Evolutionary conservation across 768 basidiomycete species (phyloP).

Genomic region (Suillus spraguei): DNA sequence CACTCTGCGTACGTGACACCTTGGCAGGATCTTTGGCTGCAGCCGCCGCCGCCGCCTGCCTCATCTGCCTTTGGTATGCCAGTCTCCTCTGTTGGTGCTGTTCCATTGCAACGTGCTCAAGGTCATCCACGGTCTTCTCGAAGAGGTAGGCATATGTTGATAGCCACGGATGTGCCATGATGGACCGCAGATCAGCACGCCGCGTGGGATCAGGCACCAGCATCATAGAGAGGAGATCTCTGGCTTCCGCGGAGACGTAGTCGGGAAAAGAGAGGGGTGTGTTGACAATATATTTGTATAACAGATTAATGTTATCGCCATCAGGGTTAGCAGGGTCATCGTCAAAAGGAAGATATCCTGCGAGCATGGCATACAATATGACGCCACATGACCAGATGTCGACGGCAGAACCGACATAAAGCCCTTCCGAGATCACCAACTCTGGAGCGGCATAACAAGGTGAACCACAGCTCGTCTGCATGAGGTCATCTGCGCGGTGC

Average conservation of each 20-base stretch:
- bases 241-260: constrained; percentile 82
- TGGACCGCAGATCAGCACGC: constrained; percentile 71
- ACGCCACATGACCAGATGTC: constrained; percentile 98
- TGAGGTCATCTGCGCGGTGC: constrained; percentile 89
- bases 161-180: constrained; percentile 93
- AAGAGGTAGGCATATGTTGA: constrained; percentile 52
- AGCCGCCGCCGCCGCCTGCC: constrained; percentile 44
- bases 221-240: constrained; percentile 87
- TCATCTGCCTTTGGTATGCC: constrained; percentile 83
- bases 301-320: constrained; percentile 97
- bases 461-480: constrained; percentile 97
- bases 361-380: constrained; percentile 96
- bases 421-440: constrained; percentile 94
- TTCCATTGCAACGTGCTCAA: constrained; percentile 81
- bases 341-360: constrained; percentile 98
- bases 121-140: constrained; percentile 69
- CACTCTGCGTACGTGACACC: constrained; percentile 53
- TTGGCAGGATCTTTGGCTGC: constrained; percentile 31
- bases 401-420: constrained; percentile 96
- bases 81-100: constrained; percentile 83
- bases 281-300: constrained; percentile 98
- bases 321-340: constrained; percentile 99
- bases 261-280: constrained; percentile 98
- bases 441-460: constrained; percentile 99
- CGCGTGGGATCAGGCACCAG: constrained; percentile 89